A percentile compares a stretch with the other conserved stretches of the same genome.
Evolutionary conservation across 2,329 filamentous ascomycete species (phyloP).

Genomic region (Alternaria conjuncta): DNA sequence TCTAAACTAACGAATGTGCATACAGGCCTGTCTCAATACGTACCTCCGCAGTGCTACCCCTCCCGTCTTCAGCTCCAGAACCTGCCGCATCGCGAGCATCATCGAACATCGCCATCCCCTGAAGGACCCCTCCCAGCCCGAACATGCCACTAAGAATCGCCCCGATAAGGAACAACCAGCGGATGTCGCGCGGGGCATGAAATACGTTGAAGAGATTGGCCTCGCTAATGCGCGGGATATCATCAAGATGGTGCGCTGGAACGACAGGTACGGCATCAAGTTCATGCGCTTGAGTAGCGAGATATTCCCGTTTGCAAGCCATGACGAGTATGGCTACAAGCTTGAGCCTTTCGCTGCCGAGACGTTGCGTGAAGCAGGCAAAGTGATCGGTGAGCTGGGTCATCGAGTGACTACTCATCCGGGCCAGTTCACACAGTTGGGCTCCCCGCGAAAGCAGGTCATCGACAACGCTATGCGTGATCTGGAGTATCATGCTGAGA

Average conservation of each 20-base stretch:
- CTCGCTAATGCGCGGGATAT: conserved; percentile 84
- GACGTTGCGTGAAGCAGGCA: conserved; percentile 76
- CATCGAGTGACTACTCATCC: conserved; percentile 91
- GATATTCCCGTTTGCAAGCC: conserved; percentile 96
- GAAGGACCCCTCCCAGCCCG: conserved; percentile 73
- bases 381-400: conserved; percentile 75
- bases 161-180: conserved; percentile 76
- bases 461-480: conserved; percentile 79
- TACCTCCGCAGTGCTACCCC: conserved; percentile 83
- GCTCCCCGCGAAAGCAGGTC: conserved; percentile 79
- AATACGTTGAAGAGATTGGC: conserved; percentile 78
- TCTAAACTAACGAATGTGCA: conserved; percentile 23
- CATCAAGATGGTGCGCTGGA: conserved; percentile 87
- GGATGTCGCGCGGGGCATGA: conserved; percentile 69
- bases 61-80: conserved; percentile 87
- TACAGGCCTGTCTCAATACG: conserved; percentile 85
- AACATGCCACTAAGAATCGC: conserved; percentile 84
- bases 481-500: conserved; percentile 84
- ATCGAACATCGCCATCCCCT: conserved; percentile 86
- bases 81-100: conserved; percentile 89
- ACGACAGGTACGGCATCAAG: conserved; percentile 87
- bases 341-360: conserved; percentile 83
- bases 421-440: conserved; percentile 88
- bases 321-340: conserved; percentile 84
- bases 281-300: conserved; percentile 93